Conservation (phyloP, 352 stramenopile species). For the Globisporangium cylindrosporum region DNA sequence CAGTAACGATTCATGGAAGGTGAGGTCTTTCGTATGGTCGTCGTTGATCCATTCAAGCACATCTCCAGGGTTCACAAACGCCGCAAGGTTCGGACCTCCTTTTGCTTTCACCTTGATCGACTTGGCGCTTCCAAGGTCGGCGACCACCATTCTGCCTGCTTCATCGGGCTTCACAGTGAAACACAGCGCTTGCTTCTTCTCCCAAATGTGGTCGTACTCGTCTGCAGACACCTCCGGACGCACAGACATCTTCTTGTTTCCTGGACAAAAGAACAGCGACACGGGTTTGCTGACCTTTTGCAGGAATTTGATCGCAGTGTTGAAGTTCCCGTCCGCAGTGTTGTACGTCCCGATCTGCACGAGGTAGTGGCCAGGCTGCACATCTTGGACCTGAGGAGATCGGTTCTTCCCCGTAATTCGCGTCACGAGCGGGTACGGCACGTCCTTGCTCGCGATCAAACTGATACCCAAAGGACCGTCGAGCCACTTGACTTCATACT, state of each 20-base stretch:
- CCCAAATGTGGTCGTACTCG: constrained; percentile 87
- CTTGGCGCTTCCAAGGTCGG: constrained; percentile 80
- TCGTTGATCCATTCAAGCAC: constrained; percentile 84
- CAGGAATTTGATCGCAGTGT: constrained; percentile 87
- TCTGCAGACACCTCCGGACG: constrained; percentile 62
- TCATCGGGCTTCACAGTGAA: constrained; percentile 77
- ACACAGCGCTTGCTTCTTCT: constrained; percentile 85
- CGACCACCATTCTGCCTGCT: constrained; percentile 70
- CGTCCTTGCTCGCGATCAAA: constrained; percentile 86
- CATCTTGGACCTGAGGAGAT: constrained; percentile 83
- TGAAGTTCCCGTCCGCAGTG: constrained; percentile 84
- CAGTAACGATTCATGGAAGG: constrained; percentile 80
- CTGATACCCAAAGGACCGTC: constrained; percentile 84
- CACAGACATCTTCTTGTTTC: constrained; percentile 74
- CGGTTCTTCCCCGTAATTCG: constrained; percentile 87
- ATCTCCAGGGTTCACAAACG: constrained; percentile 61
- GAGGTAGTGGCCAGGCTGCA: constrained; percentile 84
- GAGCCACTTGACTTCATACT: constrained; percentile 88
- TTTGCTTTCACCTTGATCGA: constrained; percentile 85
- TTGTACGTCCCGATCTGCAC: constrained; percentile 86
- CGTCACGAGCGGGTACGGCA: constrained; percentile 83
- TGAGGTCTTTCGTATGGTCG: constrained; percentile 62
- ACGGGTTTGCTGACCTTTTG: constrained; percentile 87
- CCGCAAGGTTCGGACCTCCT: constrained; percentile 47
- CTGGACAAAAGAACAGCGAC: constrained; percentile 79